phyloP scores from a whole-genome alignment of 1,139 yeast genomes.

The Diutina mesorugosa region DNA sequence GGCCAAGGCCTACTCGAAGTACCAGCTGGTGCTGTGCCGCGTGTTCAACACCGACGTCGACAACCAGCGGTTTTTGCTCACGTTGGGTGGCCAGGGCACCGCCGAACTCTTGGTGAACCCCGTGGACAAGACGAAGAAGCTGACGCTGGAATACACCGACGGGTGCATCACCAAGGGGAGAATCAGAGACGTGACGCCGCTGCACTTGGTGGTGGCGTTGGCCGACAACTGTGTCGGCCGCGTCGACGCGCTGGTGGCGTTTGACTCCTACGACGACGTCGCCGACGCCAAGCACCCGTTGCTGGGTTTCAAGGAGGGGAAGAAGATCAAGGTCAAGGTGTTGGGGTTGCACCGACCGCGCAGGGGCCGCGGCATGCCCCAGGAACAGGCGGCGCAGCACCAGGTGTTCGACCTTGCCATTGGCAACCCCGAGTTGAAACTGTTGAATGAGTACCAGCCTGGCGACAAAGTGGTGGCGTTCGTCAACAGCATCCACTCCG shows the following conservation, averaged over 20 bases:
- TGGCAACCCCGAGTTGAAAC: slow-evolving; percentile 5
- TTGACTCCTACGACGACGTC: slow-evolving; percentile 42
- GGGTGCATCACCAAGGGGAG: slow-evolving; percentile 53
- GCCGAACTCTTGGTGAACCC: slow-evolving; percentile 41
- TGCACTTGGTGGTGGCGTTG: slow-evolving; percentile 63
- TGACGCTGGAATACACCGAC: slow-evolving; percentile 37
- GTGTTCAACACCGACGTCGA: slow-evolving; percentile 54
- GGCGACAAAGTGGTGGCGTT: slow-evolving; percentile 13
- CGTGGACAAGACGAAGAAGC: slow-evolving; percentile 38
- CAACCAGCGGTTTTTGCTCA: slow-evolving; percentile 54
- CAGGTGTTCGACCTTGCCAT: neutral
- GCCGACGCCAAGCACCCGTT: slow-evolving; percentile 49
- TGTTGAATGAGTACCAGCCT: slow-evolving; percentile 17
- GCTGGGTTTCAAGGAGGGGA: slow-evolving; percentile 44
- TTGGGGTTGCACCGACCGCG: slow-evolving; percentile 71
- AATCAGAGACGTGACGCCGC: slow-evolving; percentile 52
- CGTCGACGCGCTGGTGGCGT: slow-evolving; percentile 64
- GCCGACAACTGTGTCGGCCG: slow-evolving; percentile 78
- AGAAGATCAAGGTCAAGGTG: slow-evolving; percentile 47
- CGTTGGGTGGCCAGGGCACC: neutral
- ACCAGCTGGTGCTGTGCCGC: slow-evolving; percentile 58
- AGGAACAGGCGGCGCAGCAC: slow-evolving; percentile 42
- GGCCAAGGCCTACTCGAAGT: slow-evolving; percentile 39
- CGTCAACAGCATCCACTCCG: neutral
- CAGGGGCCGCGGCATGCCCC: slow-evolving; percentile 54